These are phyloP conservation scores for Boletellus ananiceps DNA, from an alignment of 768 basidiomycete genomes.

Conservation along the genomic window DNA sequence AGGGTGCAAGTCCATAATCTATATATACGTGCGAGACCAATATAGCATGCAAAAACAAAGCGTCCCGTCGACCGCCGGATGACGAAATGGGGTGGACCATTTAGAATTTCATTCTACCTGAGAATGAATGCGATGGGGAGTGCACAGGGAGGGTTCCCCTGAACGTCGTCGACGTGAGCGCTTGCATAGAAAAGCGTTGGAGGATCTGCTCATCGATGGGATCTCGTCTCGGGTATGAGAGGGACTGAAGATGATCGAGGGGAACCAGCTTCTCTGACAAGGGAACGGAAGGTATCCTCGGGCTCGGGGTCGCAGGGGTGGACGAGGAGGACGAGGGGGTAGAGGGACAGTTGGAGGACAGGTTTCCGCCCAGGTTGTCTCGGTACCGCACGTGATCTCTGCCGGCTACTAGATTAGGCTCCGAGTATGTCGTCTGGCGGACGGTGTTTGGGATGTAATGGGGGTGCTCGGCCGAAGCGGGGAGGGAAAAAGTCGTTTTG, in stretches of 20 bases:
- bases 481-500: conserved; percentile 29
- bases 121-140: conserved; percentile 20
- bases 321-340: conserved; percentile 39
- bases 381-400: conserved; percentile 12
- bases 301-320: conserved; percentile 35
- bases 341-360: conserved; percentile 25
- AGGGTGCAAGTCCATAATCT: conserved; percentile 27
- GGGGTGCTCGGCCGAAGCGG: conserved; percentile 26
- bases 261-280: conserved; percentile 50
- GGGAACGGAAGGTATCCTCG: conserved; percentile 17
- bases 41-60: conserved; percentile 4
- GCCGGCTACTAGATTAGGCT: conserved; percentile 15
- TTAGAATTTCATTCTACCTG: conserved; percentile 24
- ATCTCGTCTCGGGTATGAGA: conserved; percentile 52
- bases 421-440: conserved; percentile 33
- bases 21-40: conserved; percentile 23
- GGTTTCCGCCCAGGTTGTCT: conserved; percentile 17
- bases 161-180: conserved; percentile 17
- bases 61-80: not conserved
- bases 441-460: conserved; percentile 15
- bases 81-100: not conserved
- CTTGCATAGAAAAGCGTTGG: conserved; percentile 46
- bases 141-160: conserved; percentile 14
- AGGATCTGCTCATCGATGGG: conserved; percentile 62
- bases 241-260: conserved; percentile 55